A percentile compares a stretch with the other conserved stretches of the same genome.
Conservation (phyloP, 805 yeast genomes). For the Candida rishiriensis region DNA sequence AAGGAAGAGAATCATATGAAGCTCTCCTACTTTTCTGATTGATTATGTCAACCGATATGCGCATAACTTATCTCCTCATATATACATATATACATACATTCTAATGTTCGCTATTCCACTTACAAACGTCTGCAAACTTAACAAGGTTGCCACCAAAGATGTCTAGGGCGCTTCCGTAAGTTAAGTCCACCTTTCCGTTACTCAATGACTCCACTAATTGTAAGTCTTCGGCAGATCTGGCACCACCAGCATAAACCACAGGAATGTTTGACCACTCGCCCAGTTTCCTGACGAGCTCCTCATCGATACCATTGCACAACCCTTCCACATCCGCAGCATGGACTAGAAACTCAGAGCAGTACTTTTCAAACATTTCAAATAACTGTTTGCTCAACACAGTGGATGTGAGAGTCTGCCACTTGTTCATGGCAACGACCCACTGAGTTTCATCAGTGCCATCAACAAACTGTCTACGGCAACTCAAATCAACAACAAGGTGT, state of each 20-base stretch:
- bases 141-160: constrained; percentile 90
- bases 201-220: constrained; percentile 63
- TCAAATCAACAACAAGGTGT: constrained; percentile 79
- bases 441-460: constrained; percentile 26
- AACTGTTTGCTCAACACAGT: constrained; percentile 51
- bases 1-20: constrained; percentile 2
- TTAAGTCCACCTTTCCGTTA: constrained; percentile 80
- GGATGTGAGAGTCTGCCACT: constrained; percentile 90
- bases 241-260: constrained; percentile 97
- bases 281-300: constrained; percentile 61
- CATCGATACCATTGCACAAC: constrained; percentile 87
- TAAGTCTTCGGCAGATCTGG: constrained; percentile 67
- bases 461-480: constrained; percentile 54
- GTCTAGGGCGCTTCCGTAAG: constrained; percentile 90
- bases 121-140: constrained; percentile 65
- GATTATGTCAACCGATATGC: background rate
- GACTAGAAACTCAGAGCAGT: constrained; percentile 82
- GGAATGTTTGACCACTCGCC: constrained; percentile 78
- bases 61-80: background rate
- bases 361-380: constrained; percentile 48
- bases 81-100: constrained; percentile 1
- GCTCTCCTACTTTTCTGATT: background rate
- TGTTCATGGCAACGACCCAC: constrained; percentile 97
- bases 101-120: constrained; percentile 54
- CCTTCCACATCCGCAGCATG: constrained; percentile 99